Evolutionary conservation across 345 rosid species (phyloP).

Genomic region (Carallia pectinifolia): DNA sequence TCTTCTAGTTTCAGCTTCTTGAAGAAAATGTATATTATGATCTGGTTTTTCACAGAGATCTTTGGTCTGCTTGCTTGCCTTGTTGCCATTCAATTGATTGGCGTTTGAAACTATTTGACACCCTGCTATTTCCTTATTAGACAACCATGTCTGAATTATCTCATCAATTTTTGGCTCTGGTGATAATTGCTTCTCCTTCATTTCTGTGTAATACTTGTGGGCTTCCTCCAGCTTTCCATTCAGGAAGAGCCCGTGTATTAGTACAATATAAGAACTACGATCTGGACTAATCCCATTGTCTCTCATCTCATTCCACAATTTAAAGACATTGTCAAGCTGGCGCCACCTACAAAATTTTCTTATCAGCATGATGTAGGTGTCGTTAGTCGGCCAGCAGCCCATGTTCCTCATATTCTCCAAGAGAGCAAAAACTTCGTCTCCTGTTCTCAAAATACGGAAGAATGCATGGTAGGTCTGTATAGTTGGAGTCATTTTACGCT

Average conservation of each 20-base stretch:
- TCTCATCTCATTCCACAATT: conserved; percentile 78
- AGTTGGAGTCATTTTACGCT: conserved; percentile 50
- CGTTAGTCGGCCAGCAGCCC: conserved; percentile 69
- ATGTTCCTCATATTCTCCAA: conserved; percentile 66
- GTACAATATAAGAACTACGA: conserved; percentile 71
- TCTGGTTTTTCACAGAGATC: conserved; percentile 29
- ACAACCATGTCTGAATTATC: conserved; percentile 66
- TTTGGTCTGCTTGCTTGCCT: conserved; percentile 19
- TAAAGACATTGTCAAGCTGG: conserved; percentile 59
- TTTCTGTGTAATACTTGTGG: conserved; percentile 61
- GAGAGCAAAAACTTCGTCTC: conserved; percentile 70
- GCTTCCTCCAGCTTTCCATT: conserved; percentile 84
- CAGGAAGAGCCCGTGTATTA: conserved; percentile 87
- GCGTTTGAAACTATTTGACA: not conserved
- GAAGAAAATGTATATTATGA: conserved; percentile 44
- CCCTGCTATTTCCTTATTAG: conserved; percentile 19
- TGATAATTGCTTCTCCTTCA: conserved; percentile 64
- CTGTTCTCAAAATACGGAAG: conserved; percentile 53
- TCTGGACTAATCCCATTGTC: conserved; percentile 67
- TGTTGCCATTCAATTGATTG: conserved; percentile 18
- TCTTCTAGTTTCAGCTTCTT: conserved; percentile 57
- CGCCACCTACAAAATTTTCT: conserved; percentile 87
- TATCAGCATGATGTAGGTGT: conserved; percentile 79
- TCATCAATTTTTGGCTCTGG: conserved; percentile 68
- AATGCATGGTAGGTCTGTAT: conserved; percentile 77